These are phyloP conservation scores for Magnusiomyces ingens DNA, from an alignment of 1,139 yeast species.

Conservation along the genomic window DNA sequence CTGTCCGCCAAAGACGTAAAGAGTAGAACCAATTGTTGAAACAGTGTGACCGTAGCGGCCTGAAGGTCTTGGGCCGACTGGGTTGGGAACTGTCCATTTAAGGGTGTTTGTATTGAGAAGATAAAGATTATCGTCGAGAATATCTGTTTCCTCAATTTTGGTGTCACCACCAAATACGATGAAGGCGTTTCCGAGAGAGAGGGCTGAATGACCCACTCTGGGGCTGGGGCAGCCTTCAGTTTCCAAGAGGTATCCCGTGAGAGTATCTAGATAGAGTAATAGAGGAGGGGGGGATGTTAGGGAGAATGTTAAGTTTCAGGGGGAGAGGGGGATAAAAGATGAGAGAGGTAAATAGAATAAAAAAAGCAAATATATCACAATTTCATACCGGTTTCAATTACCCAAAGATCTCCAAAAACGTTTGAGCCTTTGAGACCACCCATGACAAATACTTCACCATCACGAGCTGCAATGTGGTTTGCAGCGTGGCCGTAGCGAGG, in stretches of 20 bases:
- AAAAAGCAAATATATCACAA: neutral
- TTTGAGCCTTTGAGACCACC: slow-evolving; percentile 93
- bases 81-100: slow-evolving; percentile 86
- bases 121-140: slow-evolving; percentile 82
- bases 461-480: slow-evolving; percentile 59
- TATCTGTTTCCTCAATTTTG: slow-evolving; percentile 66
- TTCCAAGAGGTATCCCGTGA: slow-evolving; percentile 58
- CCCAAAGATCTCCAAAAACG: slow-evolving; percentile 94
- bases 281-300: neutral
- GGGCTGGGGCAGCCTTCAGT: slow-evolving; percentile 82
- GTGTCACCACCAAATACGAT: slow-evolving; percentile 97
- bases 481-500: slow-evolving; percentile 95
- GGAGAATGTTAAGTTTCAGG: neutral
- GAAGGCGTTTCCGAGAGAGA: slow-evolving; percentile 90
- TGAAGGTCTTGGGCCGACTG: slow-evolving; percentile 73
- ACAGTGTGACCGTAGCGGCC: slow-evolving; percentile 94
- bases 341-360: neutral
- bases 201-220: slow-evolving; percentile 92
- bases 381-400: slow-evolving; percentile 35
- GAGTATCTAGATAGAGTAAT: slow-evolving; percentile 26
- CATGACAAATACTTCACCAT: slow-evolving; percentile 80
- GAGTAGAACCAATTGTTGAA: slow-evolving; percentile 59
- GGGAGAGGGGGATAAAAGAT: slow-evolving; percentile 2
- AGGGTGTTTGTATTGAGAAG: slow-evolving; percentile 82
- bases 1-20: slow-evolving; percentile 93